Percentiles rank a stretch among this genome's conserved stretches.
These are phyloP conservation scores for Plasmopara halstedii DNA, from an alignment of 352 stramenopile species.

Conservation along the genomic window DNA sequence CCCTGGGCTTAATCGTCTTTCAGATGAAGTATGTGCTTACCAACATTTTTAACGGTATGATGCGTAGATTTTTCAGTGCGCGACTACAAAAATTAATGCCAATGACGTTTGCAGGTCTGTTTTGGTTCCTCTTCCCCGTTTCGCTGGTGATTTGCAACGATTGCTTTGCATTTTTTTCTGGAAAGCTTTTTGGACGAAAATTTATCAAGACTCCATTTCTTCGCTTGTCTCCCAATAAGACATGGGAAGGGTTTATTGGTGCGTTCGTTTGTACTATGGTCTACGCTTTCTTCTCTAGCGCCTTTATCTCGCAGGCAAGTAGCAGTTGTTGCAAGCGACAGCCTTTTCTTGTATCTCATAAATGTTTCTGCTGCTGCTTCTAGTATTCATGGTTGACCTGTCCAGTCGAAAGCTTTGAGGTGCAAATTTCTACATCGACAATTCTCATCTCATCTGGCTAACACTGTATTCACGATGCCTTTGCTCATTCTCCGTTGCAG, in stretches of 20 bases:
- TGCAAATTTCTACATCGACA: slow-evolving; percentile 2
- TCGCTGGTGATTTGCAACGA: slow-evolving; percentile 95
- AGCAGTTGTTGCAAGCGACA: not conserved
- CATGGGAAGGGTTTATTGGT: slow-evolving; percentile 98
- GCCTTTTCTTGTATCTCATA: too few relatives aligned
- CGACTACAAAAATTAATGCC: slow-evolving; percentile 2
- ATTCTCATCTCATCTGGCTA: slow-evolving; percentile 2
- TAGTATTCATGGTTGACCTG: slow-evolving; percentile 93
- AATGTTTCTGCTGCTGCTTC: not conserved
- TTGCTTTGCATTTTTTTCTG: slow-evolving; percentile 93
- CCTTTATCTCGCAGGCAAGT: slow-evolving; percentile 76
- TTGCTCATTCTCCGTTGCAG: slow-evolving; percentile 7
- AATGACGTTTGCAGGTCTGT: slow-evolving; percentile 53
- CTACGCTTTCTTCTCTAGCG: slow-evolving; percentile 89
- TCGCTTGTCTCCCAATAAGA: slow-evolving; percentile 98
- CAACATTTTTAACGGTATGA: slow-evolving; percentile 91
- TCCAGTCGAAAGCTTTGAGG: slow-evolving; percentile 76
- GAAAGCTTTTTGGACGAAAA: slow-evolving; percentile 77
- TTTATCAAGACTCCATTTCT: slow-evolving; percentile 91
- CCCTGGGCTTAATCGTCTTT: slow-evolving; percentile 92
- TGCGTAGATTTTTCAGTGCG: not conserved
- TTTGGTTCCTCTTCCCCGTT: slow-evolving; percentile 93
- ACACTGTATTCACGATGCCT: not conserved
- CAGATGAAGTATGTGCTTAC: slow-evolving; percentile 96
- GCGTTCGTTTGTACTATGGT: slow-evolving; percentile 94